Evolutionary conservation across 192 early-diverging fungal genomes (phyloP), one percentile per base, ranked within the genome.

Genomic region (Spinellus fusiger): DNA sequence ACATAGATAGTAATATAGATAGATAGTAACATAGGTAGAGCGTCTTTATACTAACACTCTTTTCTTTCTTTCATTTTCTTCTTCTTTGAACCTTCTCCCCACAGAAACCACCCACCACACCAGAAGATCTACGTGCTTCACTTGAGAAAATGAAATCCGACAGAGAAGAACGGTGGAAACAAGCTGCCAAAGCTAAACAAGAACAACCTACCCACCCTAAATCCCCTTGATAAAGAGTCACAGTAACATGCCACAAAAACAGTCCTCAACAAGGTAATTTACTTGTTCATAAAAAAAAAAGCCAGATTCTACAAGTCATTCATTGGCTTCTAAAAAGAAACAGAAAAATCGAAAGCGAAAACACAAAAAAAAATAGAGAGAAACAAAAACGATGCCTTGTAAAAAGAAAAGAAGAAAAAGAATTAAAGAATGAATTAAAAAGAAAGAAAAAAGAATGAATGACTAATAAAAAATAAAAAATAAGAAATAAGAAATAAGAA

Each of bases 71-170:
- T 2, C 44, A 33, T 16, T 37, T 40, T 28, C 26, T 9, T 1
- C 20, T 61, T 37, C 15, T 33, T 63, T 4, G 47, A 9, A 6
- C 25, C 23, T 13, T 54, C 5, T 28, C 5, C 23, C 2, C 35
- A 46, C 54, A 77, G 76, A 47, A 65, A 69, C 73, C 76, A 12
- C 76, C 73, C 27, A 71, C 64, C 12, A 74, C 71, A 10, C 51
- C 54, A 13, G 61, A 74, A 13, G 76, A 77, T 20, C 49, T 74
- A 1, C 38, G 60, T 22, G 50, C 37, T 28, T 73, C 69, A 31
- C 46, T 77, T 18, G 76, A 71, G 35, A 69, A 71, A 56, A 59
- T 74, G 61, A 67, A 74, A 46, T 34, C 65, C 23, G 69, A 73
- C 10, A 38, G 68, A 38, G 68, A 75, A 54, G 68, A 70, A 16